Conservation (phyloP, 73 alveolate genomes). For the Breviolum minutum region DNA sequence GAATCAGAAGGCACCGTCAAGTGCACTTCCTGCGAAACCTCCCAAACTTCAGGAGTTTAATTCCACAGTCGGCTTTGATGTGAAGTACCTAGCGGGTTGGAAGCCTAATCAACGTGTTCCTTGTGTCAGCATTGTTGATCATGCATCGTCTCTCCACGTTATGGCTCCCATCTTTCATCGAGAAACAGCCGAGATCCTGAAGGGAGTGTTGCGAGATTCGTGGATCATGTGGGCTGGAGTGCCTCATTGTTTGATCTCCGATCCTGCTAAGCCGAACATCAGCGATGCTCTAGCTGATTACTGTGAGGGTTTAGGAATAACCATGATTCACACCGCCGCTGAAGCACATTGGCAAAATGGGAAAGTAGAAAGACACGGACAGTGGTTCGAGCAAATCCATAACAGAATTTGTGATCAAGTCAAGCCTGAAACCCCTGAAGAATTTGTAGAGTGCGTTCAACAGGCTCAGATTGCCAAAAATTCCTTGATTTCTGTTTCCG, state of each 20-base stretch:
- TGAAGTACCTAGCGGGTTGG: constrained; percentile 10
- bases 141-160: neutral
- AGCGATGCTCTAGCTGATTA: constrained; percentile 17
- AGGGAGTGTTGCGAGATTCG: neutral
- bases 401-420: neutral
- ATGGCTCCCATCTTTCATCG: neutral
- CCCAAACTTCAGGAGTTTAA: neutral
- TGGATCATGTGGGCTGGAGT: constrained; percentile 41
- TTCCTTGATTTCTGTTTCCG: neutral
- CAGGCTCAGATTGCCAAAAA: constrained; percentile 1
- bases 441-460: neutral
- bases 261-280: neutral
- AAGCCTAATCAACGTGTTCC: constrained; percentile 4
- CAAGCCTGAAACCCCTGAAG: neutral
- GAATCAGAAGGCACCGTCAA: neutral
- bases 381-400: constrained; percentile 17
- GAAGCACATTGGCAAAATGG: constrained; percentile 28
- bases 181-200: neutral
- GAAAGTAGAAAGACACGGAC: neutral
- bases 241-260: neutral
- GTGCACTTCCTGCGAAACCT: constrained; percentile 18
- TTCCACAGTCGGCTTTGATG: neutral
- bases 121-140: constrained; percentile 17
- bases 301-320: neutral
- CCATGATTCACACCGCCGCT: neutral